These are phyloP conservation scores for Eutypa lata DNA, from an alignment of 2,329 filamentous ascomycete species.

Conservation along the genomic window DNA sequence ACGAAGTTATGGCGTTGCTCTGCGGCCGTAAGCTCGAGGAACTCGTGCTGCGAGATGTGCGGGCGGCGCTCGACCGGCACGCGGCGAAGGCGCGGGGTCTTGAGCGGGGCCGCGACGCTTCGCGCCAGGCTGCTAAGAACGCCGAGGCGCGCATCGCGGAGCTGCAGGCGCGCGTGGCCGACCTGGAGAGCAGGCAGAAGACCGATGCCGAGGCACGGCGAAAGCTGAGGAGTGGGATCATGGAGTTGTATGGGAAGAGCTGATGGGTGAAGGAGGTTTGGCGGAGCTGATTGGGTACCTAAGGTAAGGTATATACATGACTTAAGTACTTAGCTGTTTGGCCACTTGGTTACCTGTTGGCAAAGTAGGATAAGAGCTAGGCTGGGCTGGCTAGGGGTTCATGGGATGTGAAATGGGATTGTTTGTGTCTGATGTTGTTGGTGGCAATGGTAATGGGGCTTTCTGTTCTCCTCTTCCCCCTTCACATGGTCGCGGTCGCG, in stretches of 20 bases:
- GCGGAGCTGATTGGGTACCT: too few relatives aligned
- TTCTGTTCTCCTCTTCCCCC: too few relatives aligned
- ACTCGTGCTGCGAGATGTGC: conserved; percentile 35
- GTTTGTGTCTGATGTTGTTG: too few relatives aligned
- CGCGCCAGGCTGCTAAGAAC: conserved; percentile 57
- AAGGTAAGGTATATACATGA: too few relatives aligned
- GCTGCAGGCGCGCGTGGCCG: conserved; percentile 34
- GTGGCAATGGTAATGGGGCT: too few relatives aligned
- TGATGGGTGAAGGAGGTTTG: too few relatives aligned
- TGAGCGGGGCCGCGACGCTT: conserved; percentile 62
- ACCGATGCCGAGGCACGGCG: conserved; percentile 31
- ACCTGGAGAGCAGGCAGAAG: conserved; percentile 36
- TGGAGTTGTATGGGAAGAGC: conserved; percentile 28
- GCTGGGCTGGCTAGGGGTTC: too few relatives aligned
- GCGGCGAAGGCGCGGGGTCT: conserved; percentile 59
- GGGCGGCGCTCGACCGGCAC: conserved; percentile 49
- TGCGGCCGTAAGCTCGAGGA: conserved; percentile 38
- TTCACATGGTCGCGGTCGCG: too few relatives aligned
- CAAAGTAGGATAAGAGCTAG: too few relatives aligned
- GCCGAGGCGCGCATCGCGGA: conserved; percentile 50
- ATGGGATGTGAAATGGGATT: too few relatives aligned
- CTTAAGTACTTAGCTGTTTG: too few relatives aligned
- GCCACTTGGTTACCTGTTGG: too few relatives aligned
- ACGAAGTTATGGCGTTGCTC: conserved; percentile 50
- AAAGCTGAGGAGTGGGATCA: conserved; percentile 35